Conservation (phyloP, 2,329 filamentous ascomycete species). For the Penicillium sp. region DNA sequence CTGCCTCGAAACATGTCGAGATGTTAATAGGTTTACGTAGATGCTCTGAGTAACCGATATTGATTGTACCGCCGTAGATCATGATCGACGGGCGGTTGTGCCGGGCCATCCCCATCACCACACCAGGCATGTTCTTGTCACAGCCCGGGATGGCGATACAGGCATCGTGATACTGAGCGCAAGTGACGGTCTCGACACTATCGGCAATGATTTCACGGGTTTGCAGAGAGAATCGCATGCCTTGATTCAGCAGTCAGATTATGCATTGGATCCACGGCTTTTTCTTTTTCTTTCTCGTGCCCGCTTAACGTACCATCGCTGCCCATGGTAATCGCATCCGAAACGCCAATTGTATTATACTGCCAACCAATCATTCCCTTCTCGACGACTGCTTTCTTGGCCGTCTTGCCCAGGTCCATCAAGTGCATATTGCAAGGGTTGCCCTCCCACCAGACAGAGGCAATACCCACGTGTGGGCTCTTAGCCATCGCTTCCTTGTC, state of each 20-base stretch:
- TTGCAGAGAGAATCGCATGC: slow-evolving; percentile 92
- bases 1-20: slow-evolving; percentile 83
- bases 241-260: slow-evolving; percentile 46
- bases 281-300: neutral
- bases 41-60: slow-evolving; percentile 78
- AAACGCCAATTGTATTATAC: slow-evolving; percentile 88
- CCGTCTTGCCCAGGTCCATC: slow-evolving; percentile 81
- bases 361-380: slow-evolving; percentile 93
- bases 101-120: slow-evolving; percentile 85
- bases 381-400: slow-evolving; percentile 78
- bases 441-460: slow-evolving; percentile 96
- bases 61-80: slow-evolving; percentile 93
- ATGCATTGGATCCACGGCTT: neutral
- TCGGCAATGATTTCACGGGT: slow-evolving; percentile 91
- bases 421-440: slow-evolving; percentile 87
- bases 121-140: slow-evolving; percentile 97
- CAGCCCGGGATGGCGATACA: slow-evolving; percentile 92
- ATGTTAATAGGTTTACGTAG: slow-evolving; percentile 83
- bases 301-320: slow-evolving; percentile 68
- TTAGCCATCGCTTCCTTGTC: slow-evolving; percentile 84
- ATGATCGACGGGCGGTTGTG: slow-evolving; percentile 92
- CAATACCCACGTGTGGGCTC: slow-evolving; percentile 85
- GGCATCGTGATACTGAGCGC: slow-evolving; percentile 88
- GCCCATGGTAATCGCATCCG: slow-evolving; percentile 94
- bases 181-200: slow-evolving; percentile 90